Evolutionary conservation across 768 basidiomycete species (phyloP).

Genomic region (Phylloporus sp.): DNA sequence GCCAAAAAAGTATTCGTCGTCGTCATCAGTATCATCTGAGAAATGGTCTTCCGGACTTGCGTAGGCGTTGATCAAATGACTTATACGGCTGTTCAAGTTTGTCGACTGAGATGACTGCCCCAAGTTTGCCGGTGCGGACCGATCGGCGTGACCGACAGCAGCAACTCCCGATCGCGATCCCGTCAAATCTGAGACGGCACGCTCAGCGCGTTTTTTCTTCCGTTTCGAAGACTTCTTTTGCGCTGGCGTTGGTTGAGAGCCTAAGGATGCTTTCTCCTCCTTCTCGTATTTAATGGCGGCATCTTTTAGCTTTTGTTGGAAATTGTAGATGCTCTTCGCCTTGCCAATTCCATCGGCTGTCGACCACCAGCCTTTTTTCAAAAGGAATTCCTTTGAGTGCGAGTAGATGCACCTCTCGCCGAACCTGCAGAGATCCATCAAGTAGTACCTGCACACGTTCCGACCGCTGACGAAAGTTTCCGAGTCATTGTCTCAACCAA

Average conservation of each 20-base stretch:
- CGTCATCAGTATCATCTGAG: not conserved
- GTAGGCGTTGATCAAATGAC: too few relatives aligned
- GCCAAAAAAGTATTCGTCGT: not conserved
- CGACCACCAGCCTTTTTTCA: slow-evolving; percentile 43
- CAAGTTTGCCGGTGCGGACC: too few relatives aligned
- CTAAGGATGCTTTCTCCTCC: not conserved
- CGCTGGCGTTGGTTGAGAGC: not conserved
- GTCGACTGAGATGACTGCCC: not conserved
- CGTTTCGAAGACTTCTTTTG: not conserved
- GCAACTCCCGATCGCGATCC: not conserved
- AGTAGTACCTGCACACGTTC: slow-evolving; percentile 39
- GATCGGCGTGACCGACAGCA: not conserved
- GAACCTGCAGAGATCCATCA: slow-evolving; percentile 37
- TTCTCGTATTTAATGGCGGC: not conserved
- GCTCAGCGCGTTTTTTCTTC: not conserved
- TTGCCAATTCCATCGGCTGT: not conserved
- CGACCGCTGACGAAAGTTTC: slow-evolving; percentile 37
- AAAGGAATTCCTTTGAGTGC: slow-evolving; percentile 42
- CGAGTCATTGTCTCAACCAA: not conserved
- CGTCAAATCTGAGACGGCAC: not conserved
- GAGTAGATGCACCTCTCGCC: slow-evolving; percentile 41
- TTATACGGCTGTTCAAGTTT: not conserved
- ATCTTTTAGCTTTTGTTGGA: not conserved
- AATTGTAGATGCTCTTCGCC: not conserved
- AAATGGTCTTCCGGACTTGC: not conserved